These are phyloP conservation scores for Albizia julibrissin DNA, from an alignment of 306 rosid genomes.

Conservation along the genomic window DNA sequence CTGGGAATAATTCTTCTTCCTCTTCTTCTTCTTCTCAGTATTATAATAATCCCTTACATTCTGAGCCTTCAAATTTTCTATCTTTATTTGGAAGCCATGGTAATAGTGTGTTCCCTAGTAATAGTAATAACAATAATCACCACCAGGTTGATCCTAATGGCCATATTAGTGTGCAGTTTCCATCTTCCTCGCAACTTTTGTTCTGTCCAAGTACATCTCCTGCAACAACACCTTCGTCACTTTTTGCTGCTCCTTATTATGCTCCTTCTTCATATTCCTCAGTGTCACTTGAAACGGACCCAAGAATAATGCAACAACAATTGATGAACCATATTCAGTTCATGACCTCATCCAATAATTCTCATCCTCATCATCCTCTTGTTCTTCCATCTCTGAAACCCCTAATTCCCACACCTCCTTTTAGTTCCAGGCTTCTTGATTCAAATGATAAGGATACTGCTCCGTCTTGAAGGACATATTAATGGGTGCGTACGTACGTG, in stretches of 20 bases:
- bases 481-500: neutral
- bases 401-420: conserved; percentile 38
- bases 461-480: conserved; percentile 34
- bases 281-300: conserved; percentile 42
- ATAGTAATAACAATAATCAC: neutral
- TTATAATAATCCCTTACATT: conserved; percentile 23
- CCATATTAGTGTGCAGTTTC: conserved; percentile 35
- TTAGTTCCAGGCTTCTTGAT: conserved; percentile 48
- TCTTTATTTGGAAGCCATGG: conserved; percentile 68
- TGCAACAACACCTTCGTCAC: conserved; percentile 37
- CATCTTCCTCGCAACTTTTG: conserved; percentile 23
- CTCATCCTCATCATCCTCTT: conserved; percentile 32
- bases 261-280: conserved; percentile 52
- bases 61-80: conserved; percentile 49
- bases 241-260: conserved; percentile 49
- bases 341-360: conserved; percentile 41
- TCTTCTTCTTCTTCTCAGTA: neutral
- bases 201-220: neutral
- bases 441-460: conserved; percentile 30
- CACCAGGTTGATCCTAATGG: conserved; percentile 38
- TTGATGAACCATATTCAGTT: conserved; percentile 60
- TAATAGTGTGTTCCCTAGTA: conserved; percentile 28
- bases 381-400: conserved; percentile 48
- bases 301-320: conserved; percentile 28
- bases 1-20: neutral